Evolutionary conservation across 352 stramenopile genomes (phyloP), one percentile per base, ranked within the genome.

Genomic region (Paralagenidium karlingii): DNA sequence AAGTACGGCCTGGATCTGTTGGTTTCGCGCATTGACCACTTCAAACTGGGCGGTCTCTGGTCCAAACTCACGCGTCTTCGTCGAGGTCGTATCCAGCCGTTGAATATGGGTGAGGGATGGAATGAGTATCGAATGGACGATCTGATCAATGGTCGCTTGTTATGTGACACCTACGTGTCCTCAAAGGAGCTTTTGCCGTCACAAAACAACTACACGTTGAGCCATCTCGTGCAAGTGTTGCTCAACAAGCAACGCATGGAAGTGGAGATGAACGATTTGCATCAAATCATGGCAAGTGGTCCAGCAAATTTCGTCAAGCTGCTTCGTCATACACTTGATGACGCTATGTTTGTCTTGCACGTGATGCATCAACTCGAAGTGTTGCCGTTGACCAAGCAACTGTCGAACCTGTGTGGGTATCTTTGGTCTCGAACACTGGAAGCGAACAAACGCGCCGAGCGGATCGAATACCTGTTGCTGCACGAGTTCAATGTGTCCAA

Each of bases 391-490:
- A 98, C 91, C 3, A 97, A 98, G 57, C 96, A 99, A 50, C 79
- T 99, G 2, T 97, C 95, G 4, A 97, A 96, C 47, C 88, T 99
- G 43, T 97, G 91, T 53, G 96, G 96, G 5, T 99, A 99, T 51
- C 64, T 98, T 13, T 99, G 96, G 96, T 86, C 78, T 5, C 74
- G 88, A 15, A 99, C 96, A 12, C 69, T 99, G 30, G 88, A 97
- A 52, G 90, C 59, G 2, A 92, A 96, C 60, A 98, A 98, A 47
- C 90, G 96, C 27, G 95, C 95, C 5, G 95, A 99, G 53, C 86
- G 96, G 26, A 99, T 98, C 43, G 96, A 99, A 51, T 99, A 99
- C 53, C 60, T 99, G 43, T 60, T 99, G n/a, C 63, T 99, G 11
- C 96, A 99, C 56, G 95, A 99, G 53, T 99, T 99, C 57, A 79